Percentiles rank a stretch among this genome's conserved stretches.
Conservation (phyloP, 2,329 filamentous ascomycete genomes). For the Macroventuria anomochaeta region DNA sequence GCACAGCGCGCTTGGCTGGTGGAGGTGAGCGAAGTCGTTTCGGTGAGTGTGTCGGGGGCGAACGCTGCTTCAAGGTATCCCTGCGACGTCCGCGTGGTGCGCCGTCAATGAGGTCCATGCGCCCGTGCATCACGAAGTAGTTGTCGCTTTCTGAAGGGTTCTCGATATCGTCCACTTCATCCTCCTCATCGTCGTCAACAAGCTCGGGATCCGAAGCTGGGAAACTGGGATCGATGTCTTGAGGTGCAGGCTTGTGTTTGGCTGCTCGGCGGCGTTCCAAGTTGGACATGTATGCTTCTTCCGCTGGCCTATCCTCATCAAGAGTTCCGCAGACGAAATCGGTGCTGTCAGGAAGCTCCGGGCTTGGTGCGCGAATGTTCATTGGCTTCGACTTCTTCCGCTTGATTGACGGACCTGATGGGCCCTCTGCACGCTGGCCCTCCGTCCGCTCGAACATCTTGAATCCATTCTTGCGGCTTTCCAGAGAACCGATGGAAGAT, state of each 20-base stretch:
- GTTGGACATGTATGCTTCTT: constrained; percentile 88
- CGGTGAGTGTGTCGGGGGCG: constrained; percentile 18
- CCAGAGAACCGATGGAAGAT: constrained; percentile 61
- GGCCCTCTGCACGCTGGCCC: constrained; percentile 19
- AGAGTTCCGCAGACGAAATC: constrained; percentile 99
- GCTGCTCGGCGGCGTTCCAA: constrained; percentile 80
- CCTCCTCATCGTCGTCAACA: constrained; percentile 76
- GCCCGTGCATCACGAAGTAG: constrained; percentile 72
- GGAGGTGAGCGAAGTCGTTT: constrained; percentile 32
- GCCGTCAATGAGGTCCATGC: constrained; percentile 71
- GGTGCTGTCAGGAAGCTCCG: constrained; percentile 92
- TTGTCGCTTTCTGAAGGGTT: constrained; percentile 67
- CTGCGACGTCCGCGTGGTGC: constrained; percentile 49
- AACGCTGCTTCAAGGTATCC: constrained; percentile 37
- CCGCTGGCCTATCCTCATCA: constrained; percentile 92
- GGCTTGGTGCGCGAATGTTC: constrained; percentile 69
- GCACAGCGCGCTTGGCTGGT: constrained; percentile 12
- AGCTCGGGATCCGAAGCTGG: constrained; percentile 90
- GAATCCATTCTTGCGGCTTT: constrained; percentile 44
- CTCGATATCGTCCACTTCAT: constrained; percentile 51
- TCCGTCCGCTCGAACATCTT: constrained; percentile 34
- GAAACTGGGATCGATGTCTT: constrained; percentile 92
- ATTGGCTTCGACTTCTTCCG: constrained; percentile 56
- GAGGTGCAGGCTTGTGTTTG: constrained; percentile 84
- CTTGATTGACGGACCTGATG: constrained; percentile 31